Conservation (phyloP, 495 filamentous ascomycete genomes). For the Podospora didyma region DNA sequence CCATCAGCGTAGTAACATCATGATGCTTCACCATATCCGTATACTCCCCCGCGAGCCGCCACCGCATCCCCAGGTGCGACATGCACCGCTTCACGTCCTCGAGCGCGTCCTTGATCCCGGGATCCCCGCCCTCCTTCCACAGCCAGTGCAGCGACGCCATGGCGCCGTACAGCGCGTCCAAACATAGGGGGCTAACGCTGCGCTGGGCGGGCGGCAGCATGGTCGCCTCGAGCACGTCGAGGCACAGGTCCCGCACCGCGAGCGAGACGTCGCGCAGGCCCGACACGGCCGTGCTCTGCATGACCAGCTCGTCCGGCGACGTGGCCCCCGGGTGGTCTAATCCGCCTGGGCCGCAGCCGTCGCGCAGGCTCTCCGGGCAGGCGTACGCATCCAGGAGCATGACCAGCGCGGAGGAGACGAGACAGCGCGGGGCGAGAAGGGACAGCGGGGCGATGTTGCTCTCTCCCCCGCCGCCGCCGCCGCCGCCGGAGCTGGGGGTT, state of each 20-base stretch:
- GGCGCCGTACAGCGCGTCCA: conserved; percentile 21
- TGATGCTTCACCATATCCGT: conserved; percentile 13
- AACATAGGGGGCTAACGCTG: conserved; percentile 14
- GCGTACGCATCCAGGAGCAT: conserved; percentile 21
- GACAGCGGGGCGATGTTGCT: conserved; percentile 4
- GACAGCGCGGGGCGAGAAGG: conserved; percentile 9
- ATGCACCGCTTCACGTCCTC: conserved; percentile 14
- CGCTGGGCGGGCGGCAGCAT: conserved; percentile 12
- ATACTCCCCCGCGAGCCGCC: conserved; percentile 21
- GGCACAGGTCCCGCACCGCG: conserved; percentile 8
- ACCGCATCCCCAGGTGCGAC: conserved; percentile 8
- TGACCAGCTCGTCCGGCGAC: conserved; percentile 4
- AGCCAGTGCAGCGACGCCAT: conserved; percentile 24
- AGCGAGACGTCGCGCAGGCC: conserved; percentile 12
- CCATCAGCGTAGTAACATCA: conserved; percentile 16
- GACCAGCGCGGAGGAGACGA: conserved; percentile 16
- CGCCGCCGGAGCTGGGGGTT: background rate
- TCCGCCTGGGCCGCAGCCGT: conserved; percentile 9
- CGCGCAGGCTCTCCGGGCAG: conserved; percentile 23
- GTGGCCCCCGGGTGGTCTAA: conserved; percentile 1
- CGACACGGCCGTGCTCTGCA: conserved; percentile 12
- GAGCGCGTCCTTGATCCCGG: conserved; percentile 3
- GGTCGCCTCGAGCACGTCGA: conserved; percentile 17
- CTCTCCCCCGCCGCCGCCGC: background rate
- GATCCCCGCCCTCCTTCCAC: conserved; percentile 23